Conservation (phyloP, 129 eudicot species). For the Gnaphalium uliginosum region DNA sequence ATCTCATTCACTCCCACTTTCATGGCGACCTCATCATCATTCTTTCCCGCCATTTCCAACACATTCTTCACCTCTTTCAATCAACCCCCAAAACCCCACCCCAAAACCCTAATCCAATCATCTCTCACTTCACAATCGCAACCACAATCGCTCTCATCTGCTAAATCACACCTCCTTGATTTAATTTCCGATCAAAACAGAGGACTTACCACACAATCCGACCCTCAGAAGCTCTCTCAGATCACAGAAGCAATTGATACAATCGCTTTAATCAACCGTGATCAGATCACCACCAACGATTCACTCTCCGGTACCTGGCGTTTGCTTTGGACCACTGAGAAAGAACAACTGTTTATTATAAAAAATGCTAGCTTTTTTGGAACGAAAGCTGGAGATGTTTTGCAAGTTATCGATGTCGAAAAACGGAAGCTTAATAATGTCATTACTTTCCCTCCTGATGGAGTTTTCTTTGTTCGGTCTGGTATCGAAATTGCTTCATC, state of each 20-base stretch:
- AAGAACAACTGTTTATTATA: constrained; percentile 79
- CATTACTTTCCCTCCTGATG: constrained; percentile 88
- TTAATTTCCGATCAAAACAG: constrained; percentile 81
- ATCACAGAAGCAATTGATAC: constrained; percentile 66
- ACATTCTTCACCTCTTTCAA: constrained; percentile 17
- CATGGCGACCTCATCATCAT: constrained; percentile 59
- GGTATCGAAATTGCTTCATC: constrained; percentile 65
- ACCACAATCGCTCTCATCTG: constrained; percentile 56
- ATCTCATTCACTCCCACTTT: constrained; percentile 31
- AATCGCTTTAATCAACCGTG: constrained; percentile 51
- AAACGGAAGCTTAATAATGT: constrained; percentile 61
- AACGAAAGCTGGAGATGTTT: constrained; percentile 77
- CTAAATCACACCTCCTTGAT: constrained; percentile 61
- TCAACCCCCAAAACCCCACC: constrained; percentile 28
- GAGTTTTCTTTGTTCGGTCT: constrained; percentile 86
- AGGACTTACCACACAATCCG: constrained; percentile 76
- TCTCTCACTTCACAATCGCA: constrained; percentile 63
- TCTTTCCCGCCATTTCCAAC: constrained; percentile 66
- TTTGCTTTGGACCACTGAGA: constrained; percentile 90
- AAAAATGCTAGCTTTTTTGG: constrained; percentile 71
- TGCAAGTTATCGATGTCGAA: constrained; percentile 92
- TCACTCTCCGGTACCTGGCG: constrained; percentile 92
- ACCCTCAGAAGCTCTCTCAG: constrained; percentile 58
- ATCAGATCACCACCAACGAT: constrained; percentile 52
- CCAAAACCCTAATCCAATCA: constrained; percentile 34